Evolutionary conservation across 106 monocot genomes (phyloP).

Genomic region (Dioscorea zingiberensis): DNA sequence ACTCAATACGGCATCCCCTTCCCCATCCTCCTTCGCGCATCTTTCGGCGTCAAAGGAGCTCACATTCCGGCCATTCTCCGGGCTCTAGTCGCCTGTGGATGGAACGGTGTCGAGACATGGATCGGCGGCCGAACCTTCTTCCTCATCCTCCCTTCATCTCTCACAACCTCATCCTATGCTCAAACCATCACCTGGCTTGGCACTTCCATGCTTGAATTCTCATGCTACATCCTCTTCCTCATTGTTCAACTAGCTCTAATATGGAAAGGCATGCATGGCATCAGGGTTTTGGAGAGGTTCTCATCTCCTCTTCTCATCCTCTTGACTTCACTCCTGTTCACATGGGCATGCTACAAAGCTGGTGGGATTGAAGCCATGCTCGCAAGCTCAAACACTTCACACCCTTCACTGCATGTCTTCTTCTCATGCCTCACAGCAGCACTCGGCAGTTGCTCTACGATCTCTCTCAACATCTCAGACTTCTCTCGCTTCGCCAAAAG

Average conservation of each 20-base stretch:
- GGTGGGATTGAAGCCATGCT: conserved; percentile 33
- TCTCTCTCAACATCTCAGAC: conserved; percentile 45
- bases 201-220: conserved; percentile 25
- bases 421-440: conserved; percentile 41
- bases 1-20: conserved; percentile 33
- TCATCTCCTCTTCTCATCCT: conserved; percentile 13
- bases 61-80: conserved; percentile 35
- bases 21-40: conserved; percentile 28
- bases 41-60: conserved; percentile 36
- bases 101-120: conserved; percentile 48
- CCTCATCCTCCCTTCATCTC: conserved; percentile 26
- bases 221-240: conserved; percentile 28
- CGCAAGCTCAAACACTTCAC: not conserved
- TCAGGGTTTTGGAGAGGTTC: conserved; percentile 12
- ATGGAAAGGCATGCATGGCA: conserved; percentile 24
- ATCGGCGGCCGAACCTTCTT: conserved; percentile 31
- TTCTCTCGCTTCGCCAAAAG: conserved; percentile 31
- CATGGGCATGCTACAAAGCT: conserved; percentile 19
- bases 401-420: conserved; percentile 30
- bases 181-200: conserved; percentile 15
- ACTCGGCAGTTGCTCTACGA: conserved; percentile 24
- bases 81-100: conserved; percentile 41
- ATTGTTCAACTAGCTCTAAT: conserved; percentile 17
- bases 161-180: not conserved
- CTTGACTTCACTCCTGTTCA: conserved; percentile 4